These are phyloP conservation scores for Aechmea fasciata DNA, from an alignment of 176 grass and related monocot species.

Conservation along the genomic window DNA sequence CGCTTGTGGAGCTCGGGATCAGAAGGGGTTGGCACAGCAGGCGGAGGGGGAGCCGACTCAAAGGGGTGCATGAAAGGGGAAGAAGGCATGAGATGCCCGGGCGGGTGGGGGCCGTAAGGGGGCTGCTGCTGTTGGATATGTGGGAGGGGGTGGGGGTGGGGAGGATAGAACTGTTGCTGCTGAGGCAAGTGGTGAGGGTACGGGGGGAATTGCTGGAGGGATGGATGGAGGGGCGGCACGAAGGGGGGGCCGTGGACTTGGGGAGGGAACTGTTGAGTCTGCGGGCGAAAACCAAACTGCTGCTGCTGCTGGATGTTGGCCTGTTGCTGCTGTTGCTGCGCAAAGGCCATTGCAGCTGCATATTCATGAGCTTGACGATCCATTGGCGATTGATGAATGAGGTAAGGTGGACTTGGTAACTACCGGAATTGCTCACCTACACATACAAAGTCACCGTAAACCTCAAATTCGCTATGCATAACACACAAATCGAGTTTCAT, in stretches of 20 bases:
- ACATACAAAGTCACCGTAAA: neutral
- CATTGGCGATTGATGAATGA: slow-evolving; percentile 26
- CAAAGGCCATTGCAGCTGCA: slow-evolving; percentile 70
- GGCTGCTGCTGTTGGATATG: slow-evolving; percentile 38
- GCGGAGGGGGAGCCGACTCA: slow-evolving; percentile 37
- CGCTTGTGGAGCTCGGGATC: slow-evolving; percentile 92
- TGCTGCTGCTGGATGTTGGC: slow-evolving; percentile 30
- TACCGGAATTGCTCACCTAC: neutral
- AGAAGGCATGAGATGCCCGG: slow-evolving; percentile 33
- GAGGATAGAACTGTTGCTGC: slow-evolving; percentile 31
- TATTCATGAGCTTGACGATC: slow-evolving; percentile 80
- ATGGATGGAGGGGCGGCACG: slow-evolving; percentile 34
- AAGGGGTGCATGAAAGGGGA: slow-evolving; percentile 45
- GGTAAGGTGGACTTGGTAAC: neutral
- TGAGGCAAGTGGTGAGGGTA: slow-evolving; percentile 48
- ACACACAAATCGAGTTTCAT: too few species aligned
- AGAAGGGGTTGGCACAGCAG: slow-evolving; percentile 41
- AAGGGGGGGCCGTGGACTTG: slow-evolving; percentile 43
- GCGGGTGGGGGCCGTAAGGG: slow-evolving; percentile 20
- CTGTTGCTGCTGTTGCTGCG: slow-evolving; percentile 54
- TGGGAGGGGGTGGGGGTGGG: slow-evolving; percentile 46
- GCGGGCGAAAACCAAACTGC: slow-evolving; percentile 69
- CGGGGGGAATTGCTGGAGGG: slow-evolving; percentile 55
- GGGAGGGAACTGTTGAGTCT: slow-evolving; percentile 55
- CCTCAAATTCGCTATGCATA: too few species aligned